Base-by-base conservation (phyloP, 1,284 basidiomycete species). In the Naganishia sp. region DNA sequence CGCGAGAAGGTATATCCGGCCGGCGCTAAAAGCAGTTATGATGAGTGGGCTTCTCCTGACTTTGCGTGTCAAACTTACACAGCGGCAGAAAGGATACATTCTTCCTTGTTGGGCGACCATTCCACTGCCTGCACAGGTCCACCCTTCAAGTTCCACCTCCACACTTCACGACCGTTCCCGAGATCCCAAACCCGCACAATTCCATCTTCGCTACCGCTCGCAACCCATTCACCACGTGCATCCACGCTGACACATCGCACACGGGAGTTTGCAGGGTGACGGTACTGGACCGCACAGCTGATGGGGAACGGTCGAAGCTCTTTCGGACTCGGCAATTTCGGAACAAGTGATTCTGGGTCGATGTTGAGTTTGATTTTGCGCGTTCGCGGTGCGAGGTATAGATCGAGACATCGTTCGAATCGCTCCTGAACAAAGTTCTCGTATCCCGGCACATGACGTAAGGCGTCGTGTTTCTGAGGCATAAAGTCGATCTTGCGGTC, bases 231-330 rank as follows among this genome's bases (percentile, higher is more conserved):
- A 57, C 94, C 94, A 69, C 91, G 89, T 6, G 94, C 90, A 75
- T 94, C 94, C 55, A 92, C 81, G 67, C 87, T 88, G 53, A 93
- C 77, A 69, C 88, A 89, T 65, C 95, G 84, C 48, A 89, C 89
- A 31, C 90, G 86, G 15, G 82, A 81, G 48, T 78, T 77, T 49
- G 85, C 84, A 1, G 86, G 82, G 77, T 80, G 94, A 21, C 81
- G 74, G 73, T 93, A 89, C 70, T 84, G 83, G 57, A 98, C 83
- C 53, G 88, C 87, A 68, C 84, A 85, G 72, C 92, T 90, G 67
- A 86, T 90, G 2, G 96, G 96, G 89, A 98, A 99, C 2, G 96
- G 96, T 67, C 89, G 87, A 63, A 99, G 82, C 75, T 92, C 95
- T 74, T 83, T 89, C 18, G 95, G 94, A 70, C 89, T 90, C 0